Percentiles rank a stretch among this genome's conserved stretches.
phyloP scores from a whole-genome alignment of 768 basidiomycete genomes.

The Lentinula lateritia region DNA sequence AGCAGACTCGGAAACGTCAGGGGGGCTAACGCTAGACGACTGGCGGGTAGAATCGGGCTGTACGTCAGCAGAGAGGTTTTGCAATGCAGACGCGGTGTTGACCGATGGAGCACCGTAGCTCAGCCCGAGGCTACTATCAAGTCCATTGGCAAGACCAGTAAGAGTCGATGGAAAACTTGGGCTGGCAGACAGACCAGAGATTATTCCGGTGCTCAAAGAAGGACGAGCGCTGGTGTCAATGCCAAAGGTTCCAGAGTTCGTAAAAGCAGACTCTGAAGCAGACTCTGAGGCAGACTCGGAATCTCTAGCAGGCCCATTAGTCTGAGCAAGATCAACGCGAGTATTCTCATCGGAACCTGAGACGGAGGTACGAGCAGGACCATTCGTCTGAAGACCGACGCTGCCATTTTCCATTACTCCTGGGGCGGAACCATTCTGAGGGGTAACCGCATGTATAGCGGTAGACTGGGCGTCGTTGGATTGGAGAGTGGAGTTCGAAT shows the following conservation, averaged over 20 bases:
- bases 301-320: background rate
- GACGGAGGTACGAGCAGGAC: background rate
- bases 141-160: no score
- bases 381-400: background rate
- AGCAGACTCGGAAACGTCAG: background rate
- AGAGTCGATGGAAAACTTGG: no score
- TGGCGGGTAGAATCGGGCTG: no score
- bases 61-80: no score
- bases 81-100: no score
- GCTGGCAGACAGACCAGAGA: no score
- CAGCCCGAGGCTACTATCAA: no score
- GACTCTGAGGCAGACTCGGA: background rate
- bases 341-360: background rate
- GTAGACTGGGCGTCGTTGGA: background rate
- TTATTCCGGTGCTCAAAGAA: no score
- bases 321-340: background rate
- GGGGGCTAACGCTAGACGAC: no score
- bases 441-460: background rate
- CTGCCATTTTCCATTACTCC: background rate
- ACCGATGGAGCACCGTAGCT: no score
- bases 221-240: no score
- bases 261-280: background rate
- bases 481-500: background rate
- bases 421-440: background rate
- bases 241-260: no score